Conservation (phyloP, 2,329 filamentous ascomycete genomes). For the Dothistroma pini region DNA sequence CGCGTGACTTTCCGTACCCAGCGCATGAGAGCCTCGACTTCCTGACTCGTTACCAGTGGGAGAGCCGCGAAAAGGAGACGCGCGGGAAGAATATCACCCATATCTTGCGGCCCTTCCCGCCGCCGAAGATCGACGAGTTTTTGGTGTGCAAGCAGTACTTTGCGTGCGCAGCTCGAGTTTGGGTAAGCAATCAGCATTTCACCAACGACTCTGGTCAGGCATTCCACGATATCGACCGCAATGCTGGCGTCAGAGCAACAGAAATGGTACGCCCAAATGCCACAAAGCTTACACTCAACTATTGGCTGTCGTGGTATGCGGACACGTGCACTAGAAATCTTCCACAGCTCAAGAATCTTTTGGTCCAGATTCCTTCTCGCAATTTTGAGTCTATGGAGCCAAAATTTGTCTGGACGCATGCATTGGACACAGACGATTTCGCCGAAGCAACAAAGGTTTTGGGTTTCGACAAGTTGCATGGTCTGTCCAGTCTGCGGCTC, state of each 20-base stretch:
- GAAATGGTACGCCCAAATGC: background rate
- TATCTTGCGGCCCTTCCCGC: background rate
- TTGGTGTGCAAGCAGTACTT: slow-evolving; percentile 7
- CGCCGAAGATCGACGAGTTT: slow-evolving; percentile 7
- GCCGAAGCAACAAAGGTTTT: background rate
- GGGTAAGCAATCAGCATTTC: slow-evolving; percentile 4
- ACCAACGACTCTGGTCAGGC: background rate
- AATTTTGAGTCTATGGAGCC: background rate
- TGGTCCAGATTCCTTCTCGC: background rate
- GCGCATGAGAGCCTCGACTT: background rate
- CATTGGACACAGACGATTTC: background rate
- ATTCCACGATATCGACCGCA: background rate
- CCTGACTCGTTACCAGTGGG: background rate
- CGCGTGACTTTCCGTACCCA: background rate
- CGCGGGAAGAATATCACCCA: background rate
- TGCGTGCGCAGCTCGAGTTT: background rate
- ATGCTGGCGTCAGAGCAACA: background rate
- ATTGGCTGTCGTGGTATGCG: background rate
- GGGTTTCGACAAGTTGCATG: background rate
- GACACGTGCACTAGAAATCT: background rate
- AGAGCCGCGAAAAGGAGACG: background rate
- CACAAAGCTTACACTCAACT: background rate
- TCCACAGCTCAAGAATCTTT: background rate
- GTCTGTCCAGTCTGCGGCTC: background rate
- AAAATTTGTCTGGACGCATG: background rate